phyloP scores from a whole-genome alignment of 179 eudicot genomes.

The Amaranthus tricolor region DNA sequence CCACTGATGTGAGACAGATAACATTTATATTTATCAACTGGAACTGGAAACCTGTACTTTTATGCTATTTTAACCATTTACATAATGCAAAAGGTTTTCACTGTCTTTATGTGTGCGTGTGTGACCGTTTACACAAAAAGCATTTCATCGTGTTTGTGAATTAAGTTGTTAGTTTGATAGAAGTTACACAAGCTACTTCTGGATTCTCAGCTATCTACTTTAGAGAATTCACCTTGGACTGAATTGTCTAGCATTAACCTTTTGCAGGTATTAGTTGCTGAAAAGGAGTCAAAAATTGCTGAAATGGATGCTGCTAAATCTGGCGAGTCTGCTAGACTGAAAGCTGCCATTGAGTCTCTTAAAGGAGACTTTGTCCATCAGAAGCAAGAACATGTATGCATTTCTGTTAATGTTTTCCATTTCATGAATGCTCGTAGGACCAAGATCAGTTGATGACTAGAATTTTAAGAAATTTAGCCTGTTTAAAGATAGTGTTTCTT shows the following conservation, averaged over 20 bases:
- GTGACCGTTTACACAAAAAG: too few relatives aligned
- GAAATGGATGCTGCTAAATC: conserved; percentile 97
- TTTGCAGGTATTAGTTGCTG: conserved; percentile 71
- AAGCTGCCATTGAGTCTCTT: conserved; percentile 81
- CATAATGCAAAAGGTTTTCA: background rate
- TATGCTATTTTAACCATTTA: background rate
- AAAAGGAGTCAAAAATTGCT: conserved; percentile 84
- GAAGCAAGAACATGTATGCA: conserved; percentile 76
- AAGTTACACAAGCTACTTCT: background rate
- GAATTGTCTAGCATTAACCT: conserved; percentile 6
- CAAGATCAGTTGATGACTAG: background rate
- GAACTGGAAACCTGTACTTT: background rate
- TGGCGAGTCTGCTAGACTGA: conserved; percentile 91
- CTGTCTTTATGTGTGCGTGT: background rate
- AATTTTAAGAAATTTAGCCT: background rate
- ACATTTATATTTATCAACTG: background rate
- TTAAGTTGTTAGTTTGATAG: background rate
- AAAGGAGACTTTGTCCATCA: conserved; percentile 78
- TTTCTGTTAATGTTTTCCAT: conserved; percentile 3
- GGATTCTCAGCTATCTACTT: conserved; percentile 11
- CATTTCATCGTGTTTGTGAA: background rate
- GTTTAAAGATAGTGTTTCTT: background rate
- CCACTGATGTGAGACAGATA: background rate
- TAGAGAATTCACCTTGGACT: conserved; percentile 13
- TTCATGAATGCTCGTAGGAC: background rate